Base-by-base conservation (phyloP, 108 stramenopile species). In the Cyclotella baltica region DNA sequence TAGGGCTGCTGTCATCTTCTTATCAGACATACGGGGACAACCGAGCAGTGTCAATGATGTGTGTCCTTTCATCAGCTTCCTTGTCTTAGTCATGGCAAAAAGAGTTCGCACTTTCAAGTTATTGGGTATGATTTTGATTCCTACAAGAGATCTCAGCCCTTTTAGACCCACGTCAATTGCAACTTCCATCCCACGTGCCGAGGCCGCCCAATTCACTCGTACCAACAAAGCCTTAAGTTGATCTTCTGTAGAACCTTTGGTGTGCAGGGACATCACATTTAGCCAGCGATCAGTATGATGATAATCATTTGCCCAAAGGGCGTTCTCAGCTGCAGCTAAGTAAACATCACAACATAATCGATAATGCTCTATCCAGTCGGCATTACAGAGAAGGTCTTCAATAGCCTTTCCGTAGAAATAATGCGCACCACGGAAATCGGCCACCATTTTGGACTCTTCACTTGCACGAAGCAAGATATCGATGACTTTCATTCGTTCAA, bases 391-490 rank as follows among this genome's bases (percentile, higher is more conserved):
- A 15, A 70, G n/a, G 8, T 0, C 0, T 6, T 28, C 4, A 9
- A 70, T 70, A 36, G 30, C 53, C 53, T 34, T 70, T 37, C 23
- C 56, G 33, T 52, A 70, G 36, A 70, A 70, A 28, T 33, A 58
- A 34, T 57, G 70, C 0, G 70, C 70, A 9, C 29, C n/a, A 15
- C 18, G 53, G 38, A 70, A 57, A 15, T 29, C 70, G 13, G 70
- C 50, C 1, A 37, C 56, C 5, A 27, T 19, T 27, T 22, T 70
- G 6, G 70, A 56, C 22, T 70, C 51, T 0, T 70, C 70, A 16
- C 34, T 50, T 20, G 70, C 70, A 30, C 36, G 22, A 10, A 70
- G 70, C 23, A 70, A 40, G 25, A 70, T 57, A 2, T 70, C 18
- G 20, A 31, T 25, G 0, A 52, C 56, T 20, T 56, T 55, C 4